Base-by-base conservation (phyloP, 164 flowering plant species). In the Vitis rotundifolia region DNA sequence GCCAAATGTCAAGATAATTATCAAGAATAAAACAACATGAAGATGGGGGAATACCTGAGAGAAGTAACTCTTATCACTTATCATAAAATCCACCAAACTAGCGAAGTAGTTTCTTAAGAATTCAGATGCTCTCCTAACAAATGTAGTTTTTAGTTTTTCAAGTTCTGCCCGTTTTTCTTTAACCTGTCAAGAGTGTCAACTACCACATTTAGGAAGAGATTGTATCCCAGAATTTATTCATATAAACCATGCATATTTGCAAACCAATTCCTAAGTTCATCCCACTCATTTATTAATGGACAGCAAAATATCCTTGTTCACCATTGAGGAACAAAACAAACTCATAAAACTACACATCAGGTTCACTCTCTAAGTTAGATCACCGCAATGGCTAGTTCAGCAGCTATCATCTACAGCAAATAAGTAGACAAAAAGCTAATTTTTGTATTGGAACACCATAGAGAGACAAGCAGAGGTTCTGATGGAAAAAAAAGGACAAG, bases 71-170 rank as follows among this genome's bases (percentile, higher is more conserved):
- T 92, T 96, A 83, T 96, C 99, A 76, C 89, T 87, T 77, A 92
- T 88, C 97, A 96, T 96, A 82, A 92, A 96, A 82, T 92, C 98
- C 71, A 96, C 99, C 84, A 96, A 81, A 78, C 99, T 91, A 63
- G 97, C 77, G 78, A 96, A 96, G 82, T 96, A 96, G 79, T 86
- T 93, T 78, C 91, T 85, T 84, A 96, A 76, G 81, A 96, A 96
- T 66, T 96, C 98, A 48, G 99, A 88, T 59, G 99, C 99, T 81
- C 97, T 89, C 67, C 88, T 84, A 51, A 92, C 98, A 80, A 93
- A 96, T 59, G 89, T 85, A 50, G 78, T 63, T 76, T 88, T 96
- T 22, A 93, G 68, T 73, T 84, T 96, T 76, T 93, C 96, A 75
- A 93, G 95, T 73, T 96, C 99, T 50, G 91, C 84, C 12, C 93